phyloP scores from a whole-genome alignment of 192 early-diverging fungal species.

The Coemansia sp. region DNA sequence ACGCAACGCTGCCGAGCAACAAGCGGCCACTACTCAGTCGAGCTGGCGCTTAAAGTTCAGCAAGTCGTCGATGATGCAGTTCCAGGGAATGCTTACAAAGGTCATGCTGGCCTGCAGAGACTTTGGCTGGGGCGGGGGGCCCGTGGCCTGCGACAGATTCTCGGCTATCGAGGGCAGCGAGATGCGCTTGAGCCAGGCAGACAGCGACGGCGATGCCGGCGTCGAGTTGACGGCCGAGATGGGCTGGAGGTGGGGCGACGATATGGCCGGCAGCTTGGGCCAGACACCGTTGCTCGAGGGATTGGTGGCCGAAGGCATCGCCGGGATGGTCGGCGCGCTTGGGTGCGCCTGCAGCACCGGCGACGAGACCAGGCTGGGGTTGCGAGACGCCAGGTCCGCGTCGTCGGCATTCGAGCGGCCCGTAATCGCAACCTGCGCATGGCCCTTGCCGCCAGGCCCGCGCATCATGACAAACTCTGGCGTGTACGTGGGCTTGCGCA shows the following conservation, averaged over 20 bases:
- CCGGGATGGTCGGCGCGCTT: conserved; percentile 12
- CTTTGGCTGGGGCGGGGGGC: conserved; percentile 57
- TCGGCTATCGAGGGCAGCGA: conserved; percentile 51
- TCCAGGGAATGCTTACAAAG: conserved; percentile 91
- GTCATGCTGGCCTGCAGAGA: conserved; percentile 81
- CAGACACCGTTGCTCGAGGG: conserved; percentile 1
- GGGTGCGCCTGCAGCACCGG: conserved; percentile 44
- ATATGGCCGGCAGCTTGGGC: conserved; percentile 38
- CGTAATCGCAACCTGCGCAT: conserved; percentile 68
- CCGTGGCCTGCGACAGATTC: conserved; percentile 47
- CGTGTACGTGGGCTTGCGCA: conserved; percentile 59
- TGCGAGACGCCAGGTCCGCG: conserved; percentile 27
- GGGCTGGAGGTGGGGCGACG: conserved; percentile 41
- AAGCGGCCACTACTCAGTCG: conserved; percentile 12
- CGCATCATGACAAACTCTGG: conserved; percentile 95
- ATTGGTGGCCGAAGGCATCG: conserved; percentile 6
- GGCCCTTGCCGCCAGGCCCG: conserved; percentile 81
- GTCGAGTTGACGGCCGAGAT: conserved; percentile 41
- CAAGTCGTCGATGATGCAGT: conserved; percentile 62
- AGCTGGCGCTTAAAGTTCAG: conserved; percentile 47
- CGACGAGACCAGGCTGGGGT: conserved; percentile 29
- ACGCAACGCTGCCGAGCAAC: too few species aligned
- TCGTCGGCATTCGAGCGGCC: conserved; percentile 34
- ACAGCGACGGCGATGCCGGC: conserved; percentile 45
- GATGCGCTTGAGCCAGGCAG: conserved; percentile 50